These are phyloP conservation scores for Mucor velutinosus DNA, from an alignment of 371 early-diverging fungal species.

Conservation along the genomic window DNA sequence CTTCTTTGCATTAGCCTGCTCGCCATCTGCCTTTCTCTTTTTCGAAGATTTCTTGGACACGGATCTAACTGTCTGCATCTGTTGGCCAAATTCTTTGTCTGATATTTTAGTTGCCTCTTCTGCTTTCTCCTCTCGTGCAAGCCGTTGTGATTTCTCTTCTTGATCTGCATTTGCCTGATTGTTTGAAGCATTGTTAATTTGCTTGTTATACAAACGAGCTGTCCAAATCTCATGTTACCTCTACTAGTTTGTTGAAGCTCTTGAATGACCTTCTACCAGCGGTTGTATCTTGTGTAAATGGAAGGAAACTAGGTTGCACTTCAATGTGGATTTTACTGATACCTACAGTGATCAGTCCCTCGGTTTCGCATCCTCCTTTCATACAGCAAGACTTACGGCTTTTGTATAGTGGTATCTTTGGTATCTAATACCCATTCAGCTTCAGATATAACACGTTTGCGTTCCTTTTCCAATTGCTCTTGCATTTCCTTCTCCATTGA, in stretches of 20 bases:
- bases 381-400: constrained; percentile 41
- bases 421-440: constrained; percentile 60
- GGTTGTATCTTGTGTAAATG: constrained; percentile 34
- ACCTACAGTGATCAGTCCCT: background rate
- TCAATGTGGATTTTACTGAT: constrained; percentile 56
- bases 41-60: constrained; percentile 16
- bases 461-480: constrained; percentile 39
- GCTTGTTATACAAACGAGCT: too few relatives aligned
- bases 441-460: constrained; percentile 57
- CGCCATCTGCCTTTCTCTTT: constrained; percentile 11
- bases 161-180: constrained; percentile 17
- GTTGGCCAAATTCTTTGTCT: constrained; percentile 28
- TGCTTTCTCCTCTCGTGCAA: constrained; percentile 26
- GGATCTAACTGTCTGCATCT: constrained; percentile 26
- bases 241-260: constrained; percentile 49
- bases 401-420: constrained; percentile 41
- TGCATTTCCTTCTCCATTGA: constrained; percentile 44
- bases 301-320: constrained; percentile 55
- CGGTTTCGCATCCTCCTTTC: too few relatives aligned
- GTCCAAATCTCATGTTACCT: constrained; percentile 28
- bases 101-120: constrained; percentile 17
- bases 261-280: constrained; percentile 56
- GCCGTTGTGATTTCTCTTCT: constrained; percentile 19
- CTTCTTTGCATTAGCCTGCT: constrained; percentile 6
- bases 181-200: background rate